Base-by-base conservation (phyloP, 2,329 filamentous ascomycete genomes). In the Xylariaceae sp. region DNA sequence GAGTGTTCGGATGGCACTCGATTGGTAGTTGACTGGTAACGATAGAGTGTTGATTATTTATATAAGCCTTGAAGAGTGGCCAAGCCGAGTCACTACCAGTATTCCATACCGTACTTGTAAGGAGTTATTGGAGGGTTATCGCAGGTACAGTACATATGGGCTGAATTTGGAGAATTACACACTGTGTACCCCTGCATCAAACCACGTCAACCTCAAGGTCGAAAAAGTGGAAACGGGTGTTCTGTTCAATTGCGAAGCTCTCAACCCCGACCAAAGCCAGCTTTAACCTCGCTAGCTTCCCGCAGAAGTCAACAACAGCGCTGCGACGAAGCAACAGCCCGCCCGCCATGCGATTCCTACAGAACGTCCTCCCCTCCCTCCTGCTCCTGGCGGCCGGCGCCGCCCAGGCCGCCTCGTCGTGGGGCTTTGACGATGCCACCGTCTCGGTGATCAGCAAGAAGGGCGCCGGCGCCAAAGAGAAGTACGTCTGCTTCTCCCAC, bases 391-490 rank as follows among this genome's bases (percentile, higher is more conserved):
- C 72, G 37, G 64, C 67, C 31, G 65, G 68, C 37, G 64, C 63
- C 43, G 69, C 62, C 34, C 63, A 65, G 45, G 72, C 72, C 21
- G 67, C 70, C 36, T 67, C 71, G 19, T 72, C 74, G 15, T 90
- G 84, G 84, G 70, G 70, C 36, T 89, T 89, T 50, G 72, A 82
- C 44, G 83, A 88, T 60, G 84, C 72, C 44, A 77, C 71, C 40
- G 66, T 89, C 44, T 70, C 76, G 7, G 67, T 89, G 37, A 65
- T 68, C 44, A 64, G 68, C 49, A 88, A 85, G 61, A 80, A 80
- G 63, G 69, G 67, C 44, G 64, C 67, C 42, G 65, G 65, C 33
- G 60, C 68, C 45, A 81, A 83, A 59, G 73, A 83, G 64, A 83
- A 79, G 79, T 83, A 67, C 53, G 72, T 55, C 15, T 30, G 27